phyloP scores from a whole-genome alignment of 352 stramenopile genomes.

The Phytophthora pluvialis region DNA sequence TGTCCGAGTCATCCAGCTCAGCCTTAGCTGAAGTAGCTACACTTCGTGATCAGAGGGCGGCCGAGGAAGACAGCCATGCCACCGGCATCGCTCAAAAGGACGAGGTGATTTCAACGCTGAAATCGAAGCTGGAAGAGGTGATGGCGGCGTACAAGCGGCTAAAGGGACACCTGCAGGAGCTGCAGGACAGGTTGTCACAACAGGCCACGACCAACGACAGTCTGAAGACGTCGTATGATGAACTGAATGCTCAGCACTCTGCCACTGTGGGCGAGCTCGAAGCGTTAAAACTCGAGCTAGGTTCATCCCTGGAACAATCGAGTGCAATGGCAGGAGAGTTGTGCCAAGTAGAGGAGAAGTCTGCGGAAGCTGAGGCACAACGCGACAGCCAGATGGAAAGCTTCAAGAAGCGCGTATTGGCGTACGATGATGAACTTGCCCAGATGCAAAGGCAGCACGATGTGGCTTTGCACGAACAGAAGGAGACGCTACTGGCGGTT shows the following conservation, averaged over 20 bases:
- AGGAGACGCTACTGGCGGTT: constrained; percentile 23
- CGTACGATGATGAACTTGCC: constrained; percentile 38
- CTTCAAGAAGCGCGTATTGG: constrained; percentile 35
- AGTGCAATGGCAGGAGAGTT: constrained; percentile 26
- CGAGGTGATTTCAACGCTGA: constrained; percentile 58
- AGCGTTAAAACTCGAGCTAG: constrained; percentile 40
- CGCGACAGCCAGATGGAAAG: constrained; percentile 37
- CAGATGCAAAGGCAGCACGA: constrained; percentile 25
- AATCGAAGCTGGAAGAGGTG: constrained; percentile 69
- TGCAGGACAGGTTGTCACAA: constrained; percentile 51
- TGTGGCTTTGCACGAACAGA: constrained; percentile 29
- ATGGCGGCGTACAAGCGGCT: constrained; percentile 65
- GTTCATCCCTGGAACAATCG: constrained; percentile 21
- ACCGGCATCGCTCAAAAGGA: constrained; percentile 39
- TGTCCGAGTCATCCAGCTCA: constrained; percentile 18
- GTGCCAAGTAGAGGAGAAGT: constrained; percentile 14
- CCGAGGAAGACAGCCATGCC: constrained; percentile 23
- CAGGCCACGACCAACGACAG: constrained; percentile 40
- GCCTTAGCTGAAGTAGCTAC: constrained; percentile 23
- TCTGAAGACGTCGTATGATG: constrained; percentile 34
- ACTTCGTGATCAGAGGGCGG: constrained; percentile 24
- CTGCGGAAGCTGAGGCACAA: constrained; percentile 28
- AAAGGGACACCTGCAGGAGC: constrained; percentile 50
- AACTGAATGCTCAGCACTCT: constrained; percentile 30
- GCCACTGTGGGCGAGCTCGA: constrained; percentile 32